Percentiles rank a stretch among this genome's conserved stretches.
Evolutionary conservation across 2,329 filamentous ascomycete species (phyloP).

Genomic region (Stenocarpella maydis): DNA sequence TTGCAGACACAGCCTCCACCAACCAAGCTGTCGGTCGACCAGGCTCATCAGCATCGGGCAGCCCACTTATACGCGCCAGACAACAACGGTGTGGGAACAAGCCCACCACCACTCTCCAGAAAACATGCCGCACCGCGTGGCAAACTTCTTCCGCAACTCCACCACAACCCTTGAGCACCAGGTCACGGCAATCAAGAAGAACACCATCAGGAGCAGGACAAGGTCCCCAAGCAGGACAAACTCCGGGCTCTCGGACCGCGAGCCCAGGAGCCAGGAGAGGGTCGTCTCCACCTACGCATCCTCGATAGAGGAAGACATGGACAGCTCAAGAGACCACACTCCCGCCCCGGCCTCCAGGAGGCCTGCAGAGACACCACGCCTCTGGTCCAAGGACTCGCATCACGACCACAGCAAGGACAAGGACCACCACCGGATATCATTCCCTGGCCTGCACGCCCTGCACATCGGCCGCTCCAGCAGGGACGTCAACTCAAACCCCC

Average conservation of each 20-base stretch:
- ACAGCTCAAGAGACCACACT: slow-evolving; percentile 39
- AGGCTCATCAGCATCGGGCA: slow-evolving; percentile 17
- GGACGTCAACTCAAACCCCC: slow-evolving; percentile 49
- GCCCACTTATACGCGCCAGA: slow-evolving; percentile 15
- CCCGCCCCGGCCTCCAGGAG: slow-evolving; percentile 38
- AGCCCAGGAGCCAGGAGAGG: slow-evolving; percentile 45
- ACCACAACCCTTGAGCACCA: slow-evolving; percentile 54
- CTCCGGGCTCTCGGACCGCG: slow-evolving; percentile 33
- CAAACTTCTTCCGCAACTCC: slow-evolving; percentile 65
- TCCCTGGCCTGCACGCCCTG: slow-evolving; percentile 52
- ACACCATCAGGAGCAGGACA: slow-evolving; percentile 44
- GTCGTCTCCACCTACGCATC: slow-evolving; percentile 47
- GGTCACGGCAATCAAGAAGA: slow-evolving; percentile 59
- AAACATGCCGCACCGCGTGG: slow-evolving; percentile 65
- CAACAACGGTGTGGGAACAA: not conserved
- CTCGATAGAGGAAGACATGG: slow-evolving; percentile 47
- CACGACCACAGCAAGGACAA: slow-evolving; percentile 36
- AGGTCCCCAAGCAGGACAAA: slow-evolving; percentile 42
- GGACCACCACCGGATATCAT: slow-evolving; percentile 47
- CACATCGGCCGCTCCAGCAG: slow-evolving; percentile 53
- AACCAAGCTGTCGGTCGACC: too few relatives aligned
- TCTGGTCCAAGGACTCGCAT: slow-evolving; percentile 26
- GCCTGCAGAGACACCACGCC: slow-evolving; percentile 37
- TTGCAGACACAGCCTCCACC: too few relatives aligned
- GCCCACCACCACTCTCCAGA: slow-evolving; percentile 12